Evolutionary conservation across 108 stramenopile species (phyloP).

Genomic region (Pseudonitzschia multiseries): DNA sequence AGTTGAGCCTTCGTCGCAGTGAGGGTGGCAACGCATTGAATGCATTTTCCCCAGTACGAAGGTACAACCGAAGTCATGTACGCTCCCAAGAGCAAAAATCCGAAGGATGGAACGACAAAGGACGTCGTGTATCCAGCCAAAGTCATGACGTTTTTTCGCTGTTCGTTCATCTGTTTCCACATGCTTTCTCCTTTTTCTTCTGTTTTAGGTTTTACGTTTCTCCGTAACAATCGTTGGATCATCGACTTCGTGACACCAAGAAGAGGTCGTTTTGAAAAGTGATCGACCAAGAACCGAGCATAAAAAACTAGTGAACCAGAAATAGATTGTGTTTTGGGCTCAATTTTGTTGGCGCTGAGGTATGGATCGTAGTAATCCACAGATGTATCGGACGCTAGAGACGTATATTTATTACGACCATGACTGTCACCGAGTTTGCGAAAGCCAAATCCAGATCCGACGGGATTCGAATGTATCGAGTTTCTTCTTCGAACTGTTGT

Average conservation of each 20-base stretch:
- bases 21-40: constrained; percentile 70
- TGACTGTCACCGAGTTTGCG: not conserved
- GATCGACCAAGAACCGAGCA: constrained; percentile 21
- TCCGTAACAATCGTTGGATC: not conserved
- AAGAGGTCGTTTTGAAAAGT: constrained; percentile 5
- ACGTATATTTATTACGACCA: not conserved
- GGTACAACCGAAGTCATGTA: constrained; percentile 76
- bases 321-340: constrained; percentile 34
- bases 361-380: constrained; percentile 23
- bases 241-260: not conserved
- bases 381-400: not conserved
- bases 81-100: constrained; percentile 70
- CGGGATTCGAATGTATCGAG: not conserved
- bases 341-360: constrained; percentile 28
- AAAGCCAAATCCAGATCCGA: not conserved
- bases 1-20: constrained; percentile 34
- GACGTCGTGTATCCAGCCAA: constrained; percentile 75
- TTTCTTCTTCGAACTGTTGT: not conserved
- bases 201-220: not conserved
- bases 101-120: constrained; percentile 68
- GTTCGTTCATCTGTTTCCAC: constrained; percentile 60
- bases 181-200: constrained; percentile 17
- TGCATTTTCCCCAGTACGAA: constrained; percentile 68
- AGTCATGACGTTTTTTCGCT: constrained; percentile 67
- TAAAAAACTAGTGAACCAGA: constrained; percentile 29